These are phyloP conservation scores for Pseudopediastrum boryanum DNA, from an alignment of 139 green algal genomes.

Conservation along the genomic window DNA sequence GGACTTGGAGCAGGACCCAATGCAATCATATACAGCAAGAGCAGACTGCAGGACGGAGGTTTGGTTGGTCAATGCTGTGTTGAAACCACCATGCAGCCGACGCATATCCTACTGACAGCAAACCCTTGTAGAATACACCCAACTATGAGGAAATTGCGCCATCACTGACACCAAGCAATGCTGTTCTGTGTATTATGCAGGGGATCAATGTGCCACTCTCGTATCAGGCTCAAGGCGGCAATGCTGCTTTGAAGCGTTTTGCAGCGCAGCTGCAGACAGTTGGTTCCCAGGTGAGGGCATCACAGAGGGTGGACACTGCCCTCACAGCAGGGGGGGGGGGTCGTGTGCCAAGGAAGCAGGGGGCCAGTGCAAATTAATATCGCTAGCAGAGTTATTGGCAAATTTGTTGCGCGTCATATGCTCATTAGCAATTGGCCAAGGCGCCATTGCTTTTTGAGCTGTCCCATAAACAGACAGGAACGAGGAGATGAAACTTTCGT, in stretches of 20 bases:
- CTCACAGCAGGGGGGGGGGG: no score
- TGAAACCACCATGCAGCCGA: background rate
- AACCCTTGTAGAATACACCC: background rate
- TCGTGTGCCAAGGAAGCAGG: no score
- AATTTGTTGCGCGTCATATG: no score
- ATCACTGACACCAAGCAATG: background rate
- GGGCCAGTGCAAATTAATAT: no score
- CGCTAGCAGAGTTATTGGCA: no score
- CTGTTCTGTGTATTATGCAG: conserved; percentile 32
- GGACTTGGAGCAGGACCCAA: no score
- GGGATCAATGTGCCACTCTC: conserved; percentile 50
- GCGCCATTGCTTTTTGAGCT: no score
- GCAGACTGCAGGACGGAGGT: background rate
- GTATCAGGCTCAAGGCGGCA: conserved; percentile 34
- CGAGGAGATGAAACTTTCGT: no score
- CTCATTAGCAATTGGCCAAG: no score
- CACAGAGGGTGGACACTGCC: no score
- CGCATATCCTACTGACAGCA: background rate
- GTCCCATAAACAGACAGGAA: no score
- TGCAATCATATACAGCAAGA: background rate
- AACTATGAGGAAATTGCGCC: no score
- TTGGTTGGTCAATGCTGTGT: background rate
- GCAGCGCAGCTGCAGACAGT: conserved; percentile 51
- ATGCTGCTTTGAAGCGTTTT: conserved; percentile 58
- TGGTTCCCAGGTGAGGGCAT: conserved; percentile 46